phyloP scores from a whole-genome alignment of 2,329 filamentous ascomycete species.

The Aspergillus arachidicola region DNA sequence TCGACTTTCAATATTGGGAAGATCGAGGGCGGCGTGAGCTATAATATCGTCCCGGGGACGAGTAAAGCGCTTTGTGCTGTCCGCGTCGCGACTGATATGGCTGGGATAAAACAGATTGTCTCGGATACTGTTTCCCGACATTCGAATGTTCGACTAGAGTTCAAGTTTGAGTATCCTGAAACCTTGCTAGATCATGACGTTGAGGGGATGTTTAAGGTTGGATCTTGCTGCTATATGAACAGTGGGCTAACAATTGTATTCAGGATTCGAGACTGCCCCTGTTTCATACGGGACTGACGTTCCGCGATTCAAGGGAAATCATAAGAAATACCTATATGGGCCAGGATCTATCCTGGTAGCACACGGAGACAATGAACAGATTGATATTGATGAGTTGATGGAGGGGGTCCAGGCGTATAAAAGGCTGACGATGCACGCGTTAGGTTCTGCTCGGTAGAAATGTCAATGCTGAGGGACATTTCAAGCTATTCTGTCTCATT shows the following conservation, averaged over 20 bases:
- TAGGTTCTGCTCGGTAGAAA: background rate
- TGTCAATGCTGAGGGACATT: too few relatives aligned
- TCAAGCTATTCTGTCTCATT: background rate
- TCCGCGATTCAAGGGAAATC: conserved; percentile 36
- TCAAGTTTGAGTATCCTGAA: conserved; percentile 42
- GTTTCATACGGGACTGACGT: conserved; percentile 47
- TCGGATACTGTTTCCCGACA: conserved; percentile 35
- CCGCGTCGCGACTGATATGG: conserved; percentile 41
- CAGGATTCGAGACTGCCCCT: conserved; percentile 38
- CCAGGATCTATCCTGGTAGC: conserved; percentile 45
- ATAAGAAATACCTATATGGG: conserved; percentile 44
- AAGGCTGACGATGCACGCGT: conserved; percentile 15
- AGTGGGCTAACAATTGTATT: conserved; percentile 2
- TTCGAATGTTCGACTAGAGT: conserved; percentile 37
- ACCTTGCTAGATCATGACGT: conserved; percentile 44
- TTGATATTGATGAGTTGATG: conserved; percentile 39
- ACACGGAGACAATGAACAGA: conserved; percentile 43
- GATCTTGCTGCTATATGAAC: too few relatives aligned
- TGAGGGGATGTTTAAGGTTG: background rate
- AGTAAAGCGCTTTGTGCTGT: conserved; percentile 46
- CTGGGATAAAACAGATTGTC: conserved; percentile 37
- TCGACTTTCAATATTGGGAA: conserved; percentile 47
- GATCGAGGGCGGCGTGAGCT: conserved; percentile 42
- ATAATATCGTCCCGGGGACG: conserved; percentile 44
- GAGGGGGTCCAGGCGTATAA: conserved; percentile 45